These are phyloP conservation scores for Nepenthes alata DNA, from an alignment of 179 eudicot species.

Conservation along the genomic window DNA sequence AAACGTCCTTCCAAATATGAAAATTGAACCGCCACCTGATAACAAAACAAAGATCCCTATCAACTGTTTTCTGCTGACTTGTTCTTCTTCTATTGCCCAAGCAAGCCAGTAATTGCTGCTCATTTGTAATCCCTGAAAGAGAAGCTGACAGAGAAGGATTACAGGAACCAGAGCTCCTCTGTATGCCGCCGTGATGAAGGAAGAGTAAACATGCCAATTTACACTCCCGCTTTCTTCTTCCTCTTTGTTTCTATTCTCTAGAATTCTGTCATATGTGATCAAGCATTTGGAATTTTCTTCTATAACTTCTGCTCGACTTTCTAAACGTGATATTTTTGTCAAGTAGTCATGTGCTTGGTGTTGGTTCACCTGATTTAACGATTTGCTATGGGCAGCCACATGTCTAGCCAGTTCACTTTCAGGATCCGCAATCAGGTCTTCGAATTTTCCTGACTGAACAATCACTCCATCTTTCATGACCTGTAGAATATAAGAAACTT, in stretches of 20 bases:
- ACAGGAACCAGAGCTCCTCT: slow-evolving; percentile 76
- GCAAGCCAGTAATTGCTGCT: slow-evolving; percentile 89
- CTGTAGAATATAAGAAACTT: slow-evolving; percentile 15
- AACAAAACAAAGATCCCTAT: slow-evolving; percentile 45
- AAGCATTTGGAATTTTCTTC: slow-evolving; percentile 25
- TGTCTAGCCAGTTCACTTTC: slow-evolving; percentile 50
- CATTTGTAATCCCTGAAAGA: slow-evolving; percentile 70
- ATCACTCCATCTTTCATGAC: slow-evolving; percentile 75
- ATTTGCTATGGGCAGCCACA: slow-evolving; percentile 55
- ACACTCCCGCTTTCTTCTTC: slow-evolving; percentile 59
- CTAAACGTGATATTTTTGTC: slow-evolving; percentile 10
- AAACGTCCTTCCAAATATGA: slow-evolving; percentile 71
- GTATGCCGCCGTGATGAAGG: slow-evolving; percentile 58
- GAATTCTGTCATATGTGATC: slow-evolving; percentile 14
- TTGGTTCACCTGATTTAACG: slow-evolving; percentile 51
- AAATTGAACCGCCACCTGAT: slow-evolving; percentile 73
- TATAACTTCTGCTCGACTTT: slow-evolving; percentile 23
- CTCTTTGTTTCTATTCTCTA: slow-evolving; percentile 33
- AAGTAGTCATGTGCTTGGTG: slow-evolving; percentile 12
- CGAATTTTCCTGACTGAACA: slow-evolving; percentile 53
- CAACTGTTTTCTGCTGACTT: slow-evolving; percentile 33
- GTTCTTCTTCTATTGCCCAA: slow-evolving; percentile 63
- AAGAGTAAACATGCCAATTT: slow-evolving; percentile 49
- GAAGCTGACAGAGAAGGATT: slow-evolving; percentile 56
- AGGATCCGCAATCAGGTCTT: slow-evolving; percentile 40